Evolutionary conservation across 768 basidiomycete genomes (phyloP), one percentile per base, ranked within the genome.

Genomic region (Mycena kentingensis): DNA sequence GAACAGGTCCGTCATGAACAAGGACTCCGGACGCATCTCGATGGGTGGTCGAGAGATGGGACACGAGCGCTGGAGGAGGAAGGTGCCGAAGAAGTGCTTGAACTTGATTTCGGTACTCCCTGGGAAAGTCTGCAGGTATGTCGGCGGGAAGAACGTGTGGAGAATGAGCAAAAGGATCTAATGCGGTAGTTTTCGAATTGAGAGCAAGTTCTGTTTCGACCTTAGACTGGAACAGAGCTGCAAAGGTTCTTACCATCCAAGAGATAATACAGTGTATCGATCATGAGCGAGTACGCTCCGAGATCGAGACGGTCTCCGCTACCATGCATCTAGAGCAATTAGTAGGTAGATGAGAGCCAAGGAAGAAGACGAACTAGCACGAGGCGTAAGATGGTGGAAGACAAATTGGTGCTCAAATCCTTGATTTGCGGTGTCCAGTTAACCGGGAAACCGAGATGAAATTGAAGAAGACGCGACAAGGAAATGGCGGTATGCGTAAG

Each of bases 261-360:
- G 7, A 89, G 68, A 62, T 84, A 88, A 60, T 83, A 82, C 1
- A 88, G 69, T 3, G 90, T 91, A 70, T 93, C 90, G 21, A 90
- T 66, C 27, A 91, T 68, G 36, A 90, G 65, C 0, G 85, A 78
- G 68, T 84, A 90, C 38, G 79, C 72, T 36, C 83, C 73, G 2
- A 79, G 66, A 60, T 87, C 81, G 8, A 82, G 67, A 46, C 75
- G 70, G 35, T 72, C 69, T n/a, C 83, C 81, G 5, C 77, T 68
- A 12, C 79, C 80, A 52, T 82, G 78, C 18, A 77, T 65, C 87
- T 90, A 56, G 5, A 3, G 13, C n/a, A 42, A 48, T 21, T 22
- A 8, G 47, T 51, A 38, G 61, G 36, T 52, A 41, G 58, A 25
- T 26, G 22, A 29, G 15, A 6, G 28, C 29, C 5, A 11, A 58